A percentile compares a stretch with the other conserved stretches of the same genome.
Evolutionary conservation across 495 filamentous ascomycete species (phyloP).

Genomic region (Cercophora sp.): DNA sequence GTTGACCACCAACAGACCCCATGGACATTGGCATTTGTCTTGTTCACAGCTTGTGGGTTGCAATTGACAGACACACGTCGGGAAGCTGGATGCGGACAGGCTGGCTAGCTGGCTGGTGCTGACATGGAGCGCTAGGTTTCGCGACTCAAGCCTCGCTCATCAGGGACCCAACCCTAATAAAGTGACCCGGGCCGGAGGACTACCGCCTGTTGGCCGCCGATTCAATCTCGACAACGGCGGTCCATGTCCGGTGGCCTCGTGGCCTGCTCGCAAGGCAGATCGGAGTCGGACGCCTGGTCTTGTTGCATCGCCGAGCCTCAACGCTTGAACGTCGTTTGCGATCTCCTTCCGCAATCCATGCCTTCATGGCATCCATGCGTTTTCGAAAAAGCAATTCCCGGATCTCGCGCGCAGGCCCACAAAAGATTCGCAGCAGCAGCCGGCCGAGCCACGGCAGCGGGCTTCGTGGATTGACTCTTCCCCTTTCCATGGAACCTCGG

Average conservation of each 20-base stretch:
- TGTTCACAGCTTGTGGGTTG: neutral
- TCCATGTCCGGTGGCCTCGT: too few species aligned
- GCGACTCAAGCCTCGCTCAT: neutral
- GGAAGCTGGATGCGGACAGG: too few species aligned
- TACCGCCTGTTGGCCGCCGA: too few species aligned
- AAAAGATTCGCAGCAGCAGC: conserved; percentile 3
- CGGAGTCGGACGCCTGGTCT: too few species aligned
- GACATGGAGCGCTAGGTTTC: neutral
- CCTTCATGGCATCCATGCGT: neutral
- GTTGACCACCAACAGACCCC: neutral
- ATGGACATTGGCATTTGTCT: neutral
- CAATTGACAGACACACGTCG: too few species aligned
- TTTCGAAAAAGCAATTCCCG: neutral
- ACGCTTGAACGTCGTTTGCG: neutral
- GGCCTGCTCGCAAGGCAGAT: too few species aligned
- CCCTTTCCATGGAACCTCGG: conserved; percentile 7
- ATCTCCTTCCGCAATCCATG: conserved; percentile 3
- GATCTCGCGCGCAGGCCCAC: conserved; percentile 3
- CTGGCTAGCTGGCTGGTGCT: too few species aligned
- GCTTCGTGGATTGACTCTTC: neutral
- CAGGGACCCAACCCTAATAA: neutral
- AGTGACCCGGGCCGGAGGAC: neutral
- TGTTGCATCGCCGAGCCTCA: neutral
- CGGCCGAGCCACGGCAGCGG: neutral
- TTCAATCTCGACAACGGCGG: too few species aligned